Percentiles rank a stretch among this genome's conserved stretches.
These are phyloP conservation scores for Eutrema japonicum DNA, from an alignment of 345 rosid genomes.

Conservation along the genomic window DNA sequence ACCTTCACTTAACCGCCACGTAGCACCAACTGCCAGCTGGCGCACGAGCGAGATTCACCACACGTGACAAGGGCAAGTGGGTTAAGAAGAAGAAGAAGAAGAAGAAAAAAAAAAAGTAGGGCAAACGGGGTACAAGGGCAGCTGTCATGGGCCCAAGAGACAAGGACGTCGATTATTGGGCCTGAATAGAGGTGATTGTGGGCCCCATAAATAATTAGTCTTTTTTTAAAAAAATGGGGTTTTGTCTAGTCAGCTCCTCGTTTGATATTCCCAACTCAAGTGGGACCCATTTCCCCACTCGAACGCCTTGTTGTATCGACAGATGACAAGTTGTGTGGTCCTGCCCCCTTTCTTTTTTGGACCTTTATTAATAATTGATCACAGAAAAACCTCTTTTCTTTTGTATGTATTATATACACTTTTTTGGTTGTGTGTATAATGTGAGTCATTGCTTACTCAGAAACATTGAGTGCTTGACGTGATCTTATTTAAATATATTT, in stretches of 20 bases:
- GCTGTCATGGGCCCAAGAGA: constrained; percentile 52
- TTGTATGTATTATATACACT: constrained; percentile 8
- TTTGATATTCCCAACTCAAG: constrained; percentile 31
- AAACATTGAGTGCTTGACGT: constrained; percentile 31
- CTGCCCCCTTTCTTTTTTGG: constrained; percentile 29
- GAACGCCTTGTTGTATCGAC: constrained; percentile 38
- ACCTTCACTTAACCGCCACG: constrained; percentile 31
- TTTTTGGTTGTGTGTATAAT: constrained; percentile 19
- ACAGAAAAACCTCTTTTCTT: background rate
- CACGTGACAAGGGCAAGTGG: constrained; percentile 32
- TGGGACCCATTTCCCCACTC: constrained; percentile 34
- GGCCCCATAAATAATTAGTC: constrained; percentile 42
- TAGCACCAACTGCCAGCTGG: constrained; percentile 31
- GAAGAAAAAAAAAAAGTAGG: background rate
- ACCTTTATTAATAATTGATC: constrained; percentile 38
- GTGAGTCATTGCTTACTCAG: constrained; percentile 43
- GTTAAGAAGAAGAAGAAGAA: background rate
- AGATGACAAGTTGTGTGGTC: constrained; percentile 47
- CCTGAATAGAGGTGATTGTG: constrained; percentile 41
- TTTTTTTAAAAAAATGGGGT: background rate
- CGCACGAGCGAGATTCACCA: constrained; percentile 27
- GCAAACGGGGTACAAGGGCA: constrained; percentile 44
- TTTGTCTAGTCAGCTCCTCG: constrained; percentile 53
- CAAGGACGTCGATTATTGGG: constrained; percentile 48
- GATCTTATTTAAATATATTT: constrained; percentile 16